Conservation (phyloP, 2,329 filamentous ascomycete species). For the Epichloe bromicola region DNA sequence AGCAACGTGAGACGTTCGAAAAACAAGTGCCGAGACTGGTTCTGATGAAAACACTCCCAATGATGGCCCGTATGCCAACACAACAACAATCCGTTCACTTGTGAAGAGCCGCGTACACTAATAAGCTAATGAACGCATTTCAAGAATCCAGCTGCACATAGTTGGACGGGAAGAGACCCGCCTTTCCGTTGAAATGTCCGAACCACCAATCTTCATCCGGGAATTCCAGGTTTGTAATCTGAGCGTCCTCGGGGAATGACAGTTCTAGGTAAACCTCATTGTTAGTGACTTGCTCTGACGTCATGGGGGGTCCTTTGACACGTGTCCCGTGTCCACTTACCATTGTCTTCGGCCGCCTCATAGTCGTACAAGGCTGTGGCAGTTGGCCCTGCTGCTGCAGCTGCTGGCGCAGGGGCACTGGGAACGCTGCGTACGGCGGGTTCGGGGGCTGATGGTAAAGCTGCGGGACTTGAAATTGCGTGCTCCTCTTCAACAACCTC, state of each 20-base stretch:
- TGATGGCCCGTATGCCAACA: too few relatives aligned
- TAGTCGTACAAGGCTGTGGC: constrained; percentile 91
- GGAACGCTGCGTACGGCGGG: too few relatives aligned
- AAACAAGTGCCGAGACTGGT: too few relatives aligned
- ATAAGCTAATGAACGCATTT: background rate
- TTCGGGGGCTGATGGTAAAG: constrained; percentile 23
- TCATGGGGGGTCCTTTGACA: background rate
- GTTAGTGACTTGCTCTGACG: background rate
- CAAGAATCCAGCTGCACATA: constrained; percentile 47
- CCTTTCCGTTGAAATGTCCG: constrained; percentile 66
- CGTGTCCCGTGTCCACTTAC: constrained; percentile 24
- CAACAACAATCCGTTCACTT: too few relatives aligned
- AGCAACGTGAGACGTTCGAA: too few relatives aligned
- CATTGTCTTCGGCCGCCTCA: constrained; percentile 91
- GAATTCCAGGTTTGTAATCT: constrained; percentile 75
- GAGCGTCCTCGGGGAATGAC: constrained; percentile 83
- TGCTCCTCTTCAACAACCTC: constrained; percentile 60
- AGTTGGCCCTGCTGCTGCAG: constrained; percentile 41
- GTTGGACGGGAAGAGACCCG: constrained; percentile 72
- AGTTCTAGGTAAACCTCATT: constrained; percentile 29
- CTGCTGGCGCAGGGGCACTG: constrained; percentile 20
- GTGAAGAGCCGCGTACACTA: background rate
- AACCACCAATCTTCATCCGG: constrained; percentile 99
- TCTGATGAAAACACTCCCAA: too few relatives aligned
- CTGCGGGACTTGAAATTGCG: constrained; percentile 13